Conservation (phyloP, 2,329 filamentous ascomycete genomes). For the Zasmidium angulare region DNA sequence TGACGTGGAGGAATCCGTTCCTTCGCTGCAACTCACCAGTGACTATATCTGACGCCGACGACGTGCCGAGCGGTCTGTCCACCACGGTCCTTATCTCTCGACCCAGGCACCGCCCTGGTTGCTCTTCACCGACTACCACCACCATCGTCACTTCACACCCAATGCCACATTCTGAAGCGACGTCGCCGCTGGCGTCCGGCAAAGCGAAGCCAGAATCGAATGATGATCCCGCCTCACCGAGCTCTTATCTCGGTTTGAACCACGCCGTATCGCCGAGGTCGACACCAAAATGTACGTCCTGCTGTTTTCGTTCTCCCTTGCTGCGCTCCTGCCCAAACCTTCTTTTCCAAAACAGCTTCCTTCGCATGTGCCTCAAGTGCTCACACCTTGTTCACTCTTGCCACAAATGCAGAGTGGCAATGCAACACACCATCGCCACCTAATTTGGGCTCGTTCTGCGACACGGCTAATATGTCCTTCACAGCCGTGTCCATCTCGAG, state of each 20-base stretch:
- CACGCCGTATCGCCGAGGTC: constrained; percentile 23
- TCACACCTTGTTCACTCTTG: background rate
- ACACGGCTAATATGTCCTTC: constrained; percentile 16
- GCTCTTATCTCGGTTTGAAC: constrained; percentile 27
- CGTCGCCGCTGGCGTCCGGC: constrained; percentile 13
- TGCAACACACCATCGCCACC: background rate
- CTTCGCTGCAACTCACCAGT: background rate
- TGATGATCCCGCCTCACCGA: constrained; percentile 28
- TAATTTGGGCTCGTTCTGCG: background rate
- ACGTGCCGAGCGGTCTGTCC: background rate
- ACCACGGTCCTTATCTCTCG: background rate
- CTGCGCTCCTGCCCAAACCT: background rate
- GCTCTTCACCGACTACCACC: background rate
- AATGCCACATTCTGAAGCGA: constrained; percentile 21
- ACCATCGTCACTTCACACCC: too few relatives aligned
- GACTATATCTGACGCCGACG: background rate
- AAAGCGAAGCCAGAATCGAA: constrained; percentile 23
- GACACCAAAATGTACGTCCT: constrained; percentile 31
- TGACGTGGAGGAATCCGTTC: background rate
- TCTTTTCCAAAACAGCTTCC: background rate
- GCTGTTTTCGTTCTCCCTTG: constrained; percentile 5
- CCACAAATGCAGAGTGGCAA: background rate
- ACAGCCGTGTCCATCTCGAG: constrained; percentile 48
- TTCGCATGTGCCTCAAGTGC: background rate
- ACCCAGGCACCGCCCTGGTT: background rate